These are phyloP conservation scores for Boletus pseudopeckii DNA, from an alignment of 768 basidiomycete species.

Conservation along the genomic window DNA sequence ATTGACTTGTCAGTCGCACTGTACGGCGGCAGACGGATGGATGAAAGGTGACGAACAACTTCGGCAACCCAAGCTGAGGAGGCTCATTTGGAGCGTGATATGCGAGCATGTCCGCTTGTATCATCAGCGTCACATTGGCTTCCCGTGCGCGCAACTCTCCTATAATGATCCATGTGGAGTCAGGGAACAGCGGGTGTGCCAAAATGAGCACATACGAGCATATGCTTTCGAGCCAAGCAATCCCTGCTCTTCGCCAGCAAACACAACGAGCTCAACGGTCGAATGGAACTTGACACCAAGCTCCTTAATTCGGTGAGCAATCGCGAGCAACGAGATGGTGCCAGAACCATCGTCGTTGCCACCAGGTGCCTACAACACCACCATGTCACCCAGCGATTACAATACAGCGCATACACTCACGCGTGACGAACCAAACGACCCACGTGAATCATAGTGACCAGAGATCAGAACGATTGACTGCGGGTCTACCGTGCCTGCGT, in stretches of 20 bases:
- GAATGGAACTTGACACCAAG: conserved; percentile 67
- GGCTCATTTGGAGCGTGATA: conserved; percentile 80
- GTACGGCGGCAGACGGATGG: background rate
- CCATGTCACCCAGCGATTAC: background rate
- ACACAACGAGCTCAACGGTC: conserved; percentile 77
- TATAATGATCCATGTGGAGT: conserved; percentile 22
- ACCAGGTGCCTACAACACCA: conserved; percentile 37
- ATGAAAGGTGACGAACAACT: conserved; percentile 42
- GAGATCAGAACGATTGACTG: conserved; percentile 71
- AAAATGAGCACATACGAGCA: conserved; percentile 53
- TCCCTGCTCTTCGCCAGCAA: conserved; percentile 93
- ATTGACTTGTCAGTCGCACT: background rate
- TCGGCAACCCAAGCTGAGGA: conserved; percentile 78
- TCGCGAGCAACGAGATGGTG: conserved; percentile 69
- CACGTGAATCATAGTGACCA: conserved; percentile 89
- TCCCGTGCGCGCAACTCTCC: conserved; percentile 54
- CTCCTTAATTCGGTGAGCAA: conserved; percentile 70
- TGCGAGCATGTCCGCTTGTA: conserved; percentile 92
- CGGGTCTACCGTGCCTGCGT: conserved; percentile 40
- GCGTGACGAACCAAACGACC: conserved; percentile 76
- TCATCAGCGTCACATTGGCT: conserved; percentile 74
- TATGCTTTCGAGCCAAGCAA: conserved; percentile 75
- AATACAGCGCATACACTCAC: conserved; percentile 10
- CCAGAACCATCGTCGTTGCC: conserved; percentile 65
- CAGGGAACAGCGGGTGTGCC: background rate